Conservation (phyloP, 208 protist species). For the Trypanosomatidae sp. region DNA sequence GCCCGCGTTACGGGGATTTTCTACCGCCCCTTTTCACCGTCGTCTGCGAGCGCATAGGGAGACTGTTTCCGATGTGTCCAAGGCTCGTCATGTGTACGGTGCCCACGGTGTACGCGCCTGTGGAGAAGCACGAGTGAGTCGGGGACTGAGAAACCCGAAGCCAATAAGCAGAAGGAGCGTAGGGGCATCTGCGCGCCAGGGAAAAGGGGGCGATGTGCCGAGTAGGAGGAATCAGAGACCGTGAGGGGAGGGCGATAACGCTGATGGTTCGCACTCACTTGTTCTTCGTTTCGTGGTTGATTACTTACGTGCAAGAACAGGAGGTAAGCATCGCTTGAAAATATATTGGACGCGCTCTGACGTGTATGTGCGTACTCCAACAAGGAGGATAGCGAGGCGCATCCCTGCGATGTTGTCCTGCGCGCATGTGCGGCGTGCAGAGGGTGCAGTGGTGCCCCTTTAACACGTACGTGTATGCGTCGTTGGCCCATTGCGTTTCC, state of each 20-base stretch:
- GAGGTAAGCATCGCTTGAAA: not conserved
- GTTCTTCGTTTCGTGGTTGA: not conserved
- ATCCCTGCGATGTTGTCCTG: not conserved
- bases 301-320: not conserved
- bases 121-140: not conserved
- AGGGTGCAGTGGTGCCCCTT: not conserved
- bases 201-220: not conserved
- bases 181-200: not conserved
- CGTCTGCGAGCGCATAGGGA: not conserved
- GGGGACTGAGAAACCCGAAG: not conserved
- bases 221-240: not conserved
- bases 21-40: not conserved
- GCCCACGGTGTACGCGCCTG: not conserved
- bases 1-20: not conserved
- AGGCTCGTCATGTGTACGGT: not conserved
- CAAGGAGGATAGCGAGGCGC: not conserved
- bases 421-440: not conserved
- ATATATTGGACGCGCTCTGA: not conserved
- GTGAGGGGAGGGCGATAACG: not conserved
- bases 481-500: not conserved
- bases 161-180: not conserved
- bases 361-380: not conserved
- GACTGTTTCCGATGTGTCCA: not conserved
- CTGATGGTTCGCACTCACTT: not conserved
- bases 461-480: not conserved